Conservation (phyloP, 2,329 filamentous ascomycete genomes). For the Colletotrichum falcatum region DNA sequence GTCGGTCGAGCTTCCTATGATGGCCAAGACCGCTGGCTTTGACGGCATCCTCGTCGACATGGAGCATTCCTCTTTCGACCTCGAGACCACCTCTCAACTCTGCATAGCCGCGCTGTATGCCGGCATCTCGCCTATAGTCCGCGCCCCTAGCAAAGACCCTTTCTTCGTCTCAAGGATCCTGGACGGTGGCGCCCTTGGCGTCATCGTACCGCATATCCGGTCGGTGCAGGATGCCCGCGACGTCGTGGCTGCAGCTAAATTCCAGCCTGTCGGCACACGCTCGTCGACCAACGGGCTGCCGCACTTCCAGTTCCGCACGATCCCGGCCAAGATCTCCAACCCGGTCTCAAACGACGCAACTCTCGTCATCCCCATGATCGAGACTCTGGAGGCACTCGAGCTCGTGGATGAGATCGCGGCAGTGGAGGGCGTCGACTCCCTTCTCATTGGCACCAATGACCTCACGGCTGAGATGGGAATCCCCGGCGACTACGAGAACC, state of each 20-base stretch:
- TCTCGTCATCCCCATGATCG: conserved; percentile 57
- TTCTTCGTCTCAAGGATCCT: conserved; percentile 54
- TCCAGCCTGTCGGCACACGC: conserved; percentile 51
- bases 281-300: conserved; percentile 53
- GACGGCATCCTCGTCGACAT: conserved; percentile 58
- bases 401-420: conserved; percentile 55
- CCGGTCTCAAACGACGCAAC: conserved; percentile 51
- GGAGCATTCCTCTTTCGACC: conserved; percentile 56
- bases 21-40: conserved; percentile 55
- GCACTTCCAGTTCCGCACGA: conserved; percentile 50
- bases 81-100: conserved; percentile 52
- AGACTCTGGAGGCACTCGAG: conserved; percentile 53
- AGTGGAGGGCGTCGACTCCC: conserved; percentile 53
- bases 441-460: conserved; percentile 59
- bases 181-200: conserved; percentile 55
- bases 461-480: conserved; percentile 57
- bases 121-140: conserved; percentile 56
- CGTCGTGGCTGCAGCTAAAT: conserved; percentile 53
- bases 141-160: conserved; percentile 53
- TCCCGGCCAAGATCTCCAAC: conserved; percentile 51
- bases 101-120: conserved; percentile 54
- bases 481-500: conserved; percentile 55
- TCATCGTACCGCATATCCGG: conserved; percentile 56
- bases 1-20: conserved; percentile 52
- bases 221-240: conserved; percentile 52